Evolutionary conservation across 73 alveolate species (phyloP).

Genomic region (Blepharisma japonicum): DNA sequence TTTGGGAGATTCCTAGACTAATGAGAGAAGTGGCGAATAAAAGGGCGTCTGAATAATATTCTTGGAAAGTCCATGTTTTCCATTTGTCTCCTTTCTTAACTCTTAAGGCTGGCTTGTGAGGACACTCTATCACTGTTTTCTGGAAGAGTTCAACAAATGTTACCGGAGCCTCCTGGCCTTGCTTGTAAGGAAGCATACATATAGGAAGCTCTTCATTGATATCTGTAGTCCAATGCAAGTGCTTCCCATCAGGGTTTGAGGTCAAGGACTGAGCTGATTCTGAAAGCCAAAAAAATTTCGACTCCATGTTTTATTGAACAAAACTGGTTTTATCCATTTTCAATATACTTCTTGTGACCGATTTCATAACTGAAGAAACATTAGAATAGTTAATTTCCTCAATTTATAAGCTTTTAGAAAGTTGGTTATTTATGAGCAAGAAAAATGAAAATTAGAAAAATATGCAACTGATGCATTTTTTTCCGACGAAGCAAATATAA

Average conservation of each 20-base stretch:
- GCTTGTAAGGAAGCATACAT: neutral
- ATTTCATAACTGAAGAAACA: no score
- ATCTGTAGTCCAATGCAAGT: conserved; percentile 51
- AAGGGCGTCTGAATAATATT: conserved; percentile 40
- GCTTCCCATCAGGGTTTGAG: conserved; percentile 21
- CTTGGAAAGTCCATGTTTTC: conserved; percentile 49
- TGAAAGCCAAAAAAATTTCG: no score
- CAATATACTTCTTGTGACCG: no score
- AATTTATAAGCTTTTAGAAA: no score
- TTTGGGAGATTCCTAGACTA: conserved; percentile 52
- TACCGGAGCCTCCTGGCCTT: conserved; percentile 8
- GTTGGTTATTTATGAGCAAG: no score
- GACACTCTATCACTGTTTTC: neutral
- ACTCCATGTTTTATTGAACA: no score
- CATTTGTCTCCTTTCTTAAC: conserved; percentile 50
- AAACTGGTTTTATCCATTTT: no score
- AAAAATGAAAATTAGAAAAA: no score
- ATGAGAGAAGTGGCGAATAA: conserved; percentile 61
- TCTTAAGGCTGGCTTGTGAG: conserved; percentile 41
- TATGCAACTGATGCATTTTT: no score
- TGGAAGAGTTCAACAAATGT: conserved; percentile 36
- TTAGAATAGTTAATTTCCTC: no score
- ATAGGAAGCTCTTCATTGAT: conserved; percentile 52
- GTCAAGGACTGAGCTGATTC: no score
- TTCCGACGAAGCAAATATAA: no score